Evolutionary conservation across 2,329 filamentous ascomycete species (phyloP).

Genomic region (Cercospora zeina): DNA sequence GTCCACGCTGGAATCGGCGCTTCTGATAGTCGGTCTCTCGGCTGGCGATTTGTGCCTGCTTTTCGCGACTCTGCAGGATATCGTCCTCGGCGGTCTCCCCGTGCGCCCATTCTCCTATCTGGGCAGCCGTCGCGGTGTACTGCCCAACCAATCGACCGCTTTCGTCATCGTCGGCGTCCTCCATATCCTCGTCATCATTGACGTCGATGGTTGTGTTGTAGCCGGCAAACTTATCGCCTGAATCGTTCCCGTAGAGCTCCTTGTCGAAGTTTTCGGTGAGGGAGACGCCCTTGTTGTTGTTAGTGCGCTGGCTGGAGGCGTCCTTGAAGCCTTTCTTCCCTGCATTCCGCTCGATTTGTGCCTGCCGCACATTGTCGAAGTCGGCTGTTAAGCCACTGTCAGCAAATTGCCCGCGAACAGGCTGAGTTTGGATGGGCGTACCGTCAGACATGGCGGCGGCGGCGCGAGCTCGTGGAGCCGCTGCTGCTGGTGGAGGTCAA

Average conservation of each 20-base stretch:
- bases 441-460: slow-evolving; percentile 29
- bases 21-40: slow-evolving; percentile 98
- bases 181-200: slow-evolving; percentile 74
- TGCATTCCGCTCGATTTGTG: slow-evolving; percentile 89
- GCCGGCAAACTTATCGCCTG: slow-evolving; percentile 77
- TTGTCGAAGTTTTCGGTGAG: slow-evolving; percentile 87
- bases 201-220: slow-evolving; percentile 89
- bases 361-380: slow-evolving; percentile 82
- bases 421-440: slow-evolving; percentile 6
- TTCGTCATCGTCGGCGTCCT: slow-evolving; percentile 63
- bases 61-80: slow-evolving; percentile 79
- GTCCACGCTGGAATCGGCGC: slow-evolving; percentile 81
- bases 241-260: slow-evolving; percentile 75
- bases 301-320: slow-evolving; percentile 71
- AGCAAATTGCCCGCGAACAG: not conserved
- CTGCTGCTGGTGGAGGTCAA: slow-evolving; percentile 18
- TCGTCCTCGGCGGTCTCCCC: slow-evolving; percentile 93
- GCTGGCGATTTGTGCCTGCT: slow-evolving; percentile 85
- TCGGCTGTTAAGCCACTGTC: slow-evolving; percentile 57
- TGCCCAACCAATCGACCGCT: slow-evolving; percentile 79
- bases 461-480: slow-evolving; percentile 17
- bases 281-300: slow-evolving; percentile 84
- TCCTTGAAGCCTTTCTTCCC: slow-evolving; percentile 81
- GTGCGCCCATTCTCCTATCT: slow-evolving; percentile 90
- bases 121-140: slow-evolving; percentile 87